Base-by-base conservation (phyloP, 495 filamentous ascomycete species). In the Platismatia glauca region DNA sequence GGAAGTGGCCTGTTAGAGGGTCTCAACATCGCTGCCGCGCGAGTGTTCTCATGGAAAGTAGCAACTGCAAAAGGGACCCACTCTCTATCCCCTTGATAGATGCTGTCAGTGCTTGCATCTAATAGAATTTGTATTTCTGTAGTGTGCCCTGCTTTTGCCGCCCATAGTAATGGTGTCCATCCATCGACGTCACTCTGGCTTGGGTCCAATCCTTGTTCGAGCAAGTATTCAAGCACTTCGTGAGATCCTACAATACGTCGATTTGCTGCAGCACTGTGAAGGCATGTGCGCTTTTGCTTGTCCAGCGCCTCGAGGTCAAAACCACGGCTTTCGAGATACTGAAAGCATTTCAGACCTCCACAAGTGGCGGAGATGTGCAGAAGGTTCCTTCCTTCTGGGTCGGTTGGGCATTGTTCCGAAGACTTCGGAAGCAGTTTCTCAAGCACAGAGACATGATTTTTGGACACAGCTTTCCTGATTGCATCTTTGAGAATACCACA, bases 111-210 rank as follows among this genome's bases (percentile, higher is more conserved):
- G 24, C 9, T 15, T 31, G 48, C 48, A 16, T 31, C 20, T 31
- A 52, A 5, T 31, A 52, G 24, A 12, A 6, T 18, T 31, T 52
- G 1, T 29, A 29, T 16, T 7, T 46, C 50, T 0, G 38, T n/a
- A 16, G 6, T 22, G 12, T 46, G 15, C 50, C 58, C 58, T 43
- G n/a, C 41, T 48, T 33, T 60, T 46, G 58, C 58, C 11, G 58
- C 58, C 58, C 58, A 60, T 15, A 43, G 18, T 7, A 60, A 18
- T 22, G 58, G 58, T 3, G 58, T 60, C 58, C 58, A 60, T 34
- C 58, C 35, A 34, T 60, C 38, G 43, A 60, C 31, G 43, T 60
- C 58, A 5, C 20, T 5, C 58, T 43, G 41, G 29, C 11, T 48
- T 22, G 58, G 39, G n/a, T 60, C 27, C 0, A 60, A 22, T 44